Percentiles rank a stretch among this genome's conserved stretches.
Conservation (phyloP, 2,329 filamentous ascomycete genomes). For the Cladosporium velox region DNA sequence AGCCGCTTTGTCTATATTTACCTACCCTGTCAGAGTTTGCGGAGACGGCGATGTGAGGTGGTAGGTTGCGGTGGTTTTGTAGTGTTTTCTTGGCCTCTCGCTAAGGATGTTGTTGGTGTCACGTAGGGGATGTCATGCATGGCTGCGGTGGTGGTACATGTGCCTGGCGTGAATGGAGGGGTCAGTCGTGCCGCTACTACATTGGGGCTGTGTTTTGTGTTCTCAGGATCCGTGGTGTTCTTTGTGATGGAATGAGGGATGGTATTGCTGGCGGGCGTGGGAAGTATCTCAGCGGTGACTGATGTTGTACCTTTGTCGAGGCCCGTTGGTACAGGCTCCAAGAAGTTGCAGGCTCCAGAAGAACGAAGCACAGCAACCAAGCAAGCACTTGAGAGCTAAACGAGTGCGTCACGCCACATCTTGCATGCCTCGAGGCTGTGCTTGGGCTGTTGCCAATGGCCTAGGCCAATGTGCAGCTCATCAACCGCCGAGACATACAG, state of each 20-base stretch:
- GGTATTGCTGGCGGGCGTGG: neutral
- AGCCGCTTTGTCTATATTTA: neutral
- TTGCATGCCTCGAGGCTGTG: neutral
- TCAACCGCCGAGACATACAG: neutral
- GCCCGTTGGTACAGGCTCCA: too few species aligned
- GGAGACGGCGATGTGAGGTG: neutral
- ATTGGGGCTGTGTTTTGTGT: neutral
- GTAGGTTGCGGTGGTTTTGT: neutral
- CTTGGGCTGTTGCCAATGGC: neutral
- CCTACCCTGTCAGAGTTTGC: neutral
- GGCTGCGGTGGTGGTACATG: neutral
- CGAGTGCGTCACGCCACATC: neutral
- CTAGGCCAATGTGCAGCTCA: neutral
- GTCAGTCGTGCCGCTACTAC: neutral
- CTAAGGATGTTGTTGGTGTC: neutral
- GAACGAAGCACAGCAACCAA: neutral
- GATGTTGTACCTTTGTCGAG: neutral
- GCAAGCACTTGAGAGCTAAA: neutral
- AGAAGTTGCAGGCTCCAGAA: too few species aligned
- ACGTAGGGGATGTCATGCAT: neutral
- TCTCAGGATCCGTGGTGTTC: too few species aligned
- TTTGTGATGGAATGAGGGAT: neutral
- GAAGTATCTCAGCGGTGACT: neutral
- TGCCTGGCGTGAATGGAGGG: neutral
- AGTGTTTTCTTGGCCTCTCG: neutral